Evolutionary conservation across 1,284 basidiomycete species (phyloP), one percentile per base, ranked within the genome.

Genomic region (Ustilago loliicola): DNA sequence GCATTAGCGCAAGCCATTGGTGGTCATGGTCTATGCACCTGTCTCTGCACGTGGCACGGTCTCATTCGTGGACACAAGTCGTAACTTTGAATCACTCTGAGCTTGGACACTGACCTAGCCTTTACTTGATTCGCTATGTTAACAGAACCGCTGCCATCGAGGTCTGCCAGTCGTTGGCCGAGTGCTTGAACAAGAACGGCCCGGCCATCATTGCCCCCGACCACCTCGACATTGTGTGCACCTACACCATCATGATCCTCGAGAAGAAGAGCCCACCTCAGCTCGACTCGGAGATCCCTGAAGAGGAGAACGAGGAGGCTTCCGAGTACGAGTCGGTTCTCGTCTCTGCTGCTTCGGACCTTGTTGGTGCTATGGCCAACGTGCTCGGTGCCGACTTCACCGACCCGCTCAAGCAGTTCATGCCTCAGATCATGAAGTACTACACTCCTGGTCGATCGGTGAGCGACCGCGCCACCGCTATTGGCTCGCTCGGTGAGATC

Each of bases 321-420:
- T 96, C 96, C 7, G 97, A 99, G 88, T 98, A 96, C 87, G 97
- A 99, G 87, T 94, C 95, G 17, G 93, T 96, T 50, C 90, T 99
- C 68, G 93, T 99, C 86, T 94, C 94, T 38, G 93, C 95, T 40
- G 96, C 97, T 29, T 93, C 93, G 57, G 97, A 99, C 87, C 92
- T 99, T 63, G 96, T 98, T 63, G 92, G 96, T 69, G 90, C 94
- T 7, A 89, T 99, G 83, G 94, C 96, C 36, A 92, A 91, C 74
- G 93, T 92, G 27, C 91, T 98, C 19, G 95, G 95, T 13, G 78
- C 89, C 36, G 94, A 95, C 87, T 99, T 99, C 84, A 89, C 90
- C n/a, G 90, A 90, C 68, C 92, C 93, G 19, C 96, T 99, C 88
- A 88, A 88, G 70, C 91, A 91, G 50, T 98, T 98, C 90, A 92